Evolutionary conservation across 2,329 filamentous ascomycete genomes (phyloP).

Genomic region (Cladorrhinum sp.): DNA sequence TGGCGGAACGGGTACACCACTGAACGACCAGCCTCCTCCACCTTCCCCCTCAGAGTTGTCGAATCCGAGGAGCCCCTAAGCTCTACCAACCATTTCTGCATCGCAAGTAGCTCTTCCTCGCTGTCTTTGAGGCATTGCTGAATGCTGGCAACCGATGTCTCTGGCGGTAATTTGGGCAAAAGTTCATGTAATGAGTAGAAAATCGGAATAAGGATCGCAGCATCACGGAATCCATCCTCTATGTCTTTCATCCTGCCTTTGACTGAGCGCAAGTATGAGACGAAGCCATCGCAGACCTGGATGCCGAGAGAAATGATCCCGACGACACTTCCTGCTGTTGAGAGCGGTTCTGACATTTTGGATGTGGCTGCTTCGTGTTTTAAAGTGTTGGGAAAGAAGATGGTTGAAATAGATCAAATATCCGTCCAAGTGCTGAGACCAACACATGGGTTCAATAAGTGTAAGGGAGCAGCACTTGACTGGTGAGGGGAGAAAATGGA

Average conservation of each 20-base stretch:
- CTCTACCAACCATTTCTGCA: neutral
- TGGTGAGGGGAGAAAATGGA: neutral
- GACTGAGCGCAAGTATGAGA: neutral
- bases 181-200: neutral
- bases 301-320: neutral
- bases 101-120: neutral
- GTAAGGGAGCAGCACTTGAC: neutral
- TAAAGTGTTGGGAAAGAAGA: neutral
- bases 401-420: neutral
- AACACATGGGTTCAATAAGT: neutral
- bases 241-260: neutral
- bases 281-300: neutral
- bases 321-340: neutral
- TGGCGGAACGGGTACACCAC: neutral
- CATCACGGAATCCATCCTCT: neutral
- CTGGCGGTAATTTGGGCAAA: neutral
- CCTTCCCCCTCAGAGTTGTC: neutral
- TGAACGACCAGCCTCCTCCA: neutral
- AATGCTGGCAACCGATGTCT: neutral
- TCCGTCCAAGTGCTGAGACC: neutral
- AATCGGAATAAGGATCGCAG: neutral
- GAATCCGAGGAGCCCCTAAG: neutral
- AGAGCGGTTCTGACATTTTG: neutral
- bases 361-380: neutral
- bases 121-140: neutral